These are phyloP conservation scores for Hemileccinum impolitum DNA, from an alignment of 768 basidiomycete genomes.

Conservation along the genomic window DNA sequence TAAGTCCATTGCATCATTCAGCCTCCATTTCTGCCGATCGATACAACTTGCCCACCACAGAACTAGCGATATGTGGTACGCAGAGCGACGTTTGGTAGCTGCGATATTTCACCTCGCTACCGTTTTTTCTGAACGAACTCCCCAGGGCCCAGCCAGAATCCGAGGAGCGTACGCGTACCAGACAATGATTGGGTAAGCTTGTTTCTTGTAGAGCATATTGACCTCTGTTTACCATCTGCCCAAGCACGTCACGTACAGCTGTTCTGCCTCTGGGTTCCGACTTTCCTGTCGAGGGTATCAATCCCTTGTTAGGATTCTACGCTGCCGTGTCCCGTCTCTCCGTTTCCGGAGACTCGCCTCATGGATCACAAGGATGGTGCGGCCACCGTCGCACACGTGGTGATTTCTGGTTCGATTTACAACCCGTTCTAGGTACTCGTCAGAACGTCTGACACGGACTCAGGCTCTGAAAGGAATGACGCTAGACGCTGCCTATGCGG, in stretches of 20 bases:
- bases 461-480: slow-evolving; percentile 93
- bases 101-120: slow-evolving; percentile 1
- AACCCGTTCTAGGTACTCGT: slow-evolving; percentile 59
- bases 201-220: neutral
- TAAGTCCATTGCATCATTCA: slow-evolving; percentile 35
- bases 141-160: slow-evolving; percentile 77
- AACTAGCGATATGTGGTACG: slow-evolving; percentile 91
- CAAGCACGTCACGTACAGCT: slow-evolving; percentile 47
- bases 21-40: neutral
- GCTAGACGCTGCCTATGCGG: slow-evolving; percentile 82
- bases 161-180: slow-evolving; percentile 90
- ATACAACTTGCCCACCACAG: slow-evolving; percentile 32
- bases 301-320: slow-evolving; percentile 87
- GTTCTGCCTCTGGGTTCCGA: slow-evolving; percentile 85
- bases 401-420: neutral
- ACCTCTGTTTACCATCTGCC: neutral
- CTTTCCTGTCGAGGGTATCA: slow-evolving; percentile 90
- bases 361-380: slow-evolving; percentile 81
- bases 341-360: slow-evolving; percentile 71
- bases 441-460: slow-evolving; percentile 69
- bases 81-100: slow-evolving; percentile 69
- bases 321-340: slow-evolving; percentile 78
- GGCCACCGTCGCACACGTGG: slow-evolving; percentile 10
- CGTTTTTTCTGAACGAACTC: neutral
- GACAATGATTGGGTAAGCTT: slow-evolving; percentile 63